A percentile compares a stretch with the other conserved stretches of the same genome.
phyloP scores from a whole-genome alignment of 1,284 basidiomycete genomes.

The Cryptococcus hybrid region DNA sequence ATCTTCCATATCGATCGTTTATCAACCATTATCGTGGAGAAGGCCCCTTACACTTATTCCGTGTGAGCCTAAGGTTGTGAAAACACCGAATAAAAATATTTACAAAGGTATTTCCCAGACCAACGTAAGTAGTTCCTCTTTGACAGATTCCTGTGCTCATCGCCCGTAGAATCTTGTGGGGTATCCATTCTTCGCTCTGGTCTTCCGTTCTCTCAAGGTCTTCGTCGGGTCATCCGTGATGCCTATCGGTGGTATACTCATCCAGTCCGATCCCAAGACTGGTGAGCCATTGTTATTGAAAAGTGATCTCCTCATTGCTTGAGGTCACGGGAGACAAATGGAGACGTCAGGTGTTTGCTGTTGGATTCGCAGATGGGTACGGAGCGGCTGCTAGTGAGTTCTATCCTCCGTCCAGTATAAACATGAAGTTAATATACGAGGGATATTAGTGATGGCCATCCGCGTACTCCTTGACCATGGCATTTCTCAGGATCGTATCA shows the following conservation, averaged over 20 bases:
- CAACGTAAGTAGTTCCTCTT: slow-evolving; percentile 45
- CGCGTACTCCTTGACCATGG: slow-evolving; percentile 94
- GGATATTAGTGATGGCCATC: slow-evolving; percentile 71
- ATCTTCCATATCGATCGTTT: slow-evolving; percentile 64
- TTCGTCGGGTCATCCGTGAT: slow-evolving; percentile 81
- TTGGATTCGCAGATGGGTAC: slow-evolving; percentile 95
- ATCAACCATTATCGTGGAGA: slow-evolving; percentile 79
- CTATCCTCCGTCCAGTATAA: neutral
- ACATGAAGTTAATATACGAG: neutral
- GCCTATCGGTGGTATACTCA: slow-evolving; percentile 85
- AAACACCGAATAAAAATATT: slow-evolving; percentile 64
- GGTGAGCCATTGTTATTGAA: slow-evolving; percentile 89
- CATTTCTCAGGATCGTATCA: slow-evolving; percentile 75
- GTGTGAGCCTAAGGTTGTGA: slow-evolving; percentile 62
- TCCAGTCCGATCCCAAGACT: slow-evolving; percentile 79
- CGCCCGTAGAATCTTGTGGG: slow-evolving; percentile 30
- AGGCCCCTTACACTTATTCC: slow-evolving; percentile 79
- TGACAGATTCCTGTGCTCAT: neutral
- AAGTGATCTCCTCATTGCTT: slow-evolving; percentile 64
- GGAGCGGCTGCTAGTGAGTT: slow-evolving; percentile 73
- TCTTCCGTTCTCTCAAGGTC: slow-evolving; percentile 85
- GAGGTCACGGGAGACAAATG: slow-evolving; percentile 63
- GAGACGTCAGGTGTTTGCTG: slow-evolving; percentile 78
- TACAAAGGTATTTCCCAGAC: slow-evolving; percentile 63
- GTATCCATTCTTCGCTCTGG: slow-evolving; percentile 56